These are phyloP conservation scores for Zizania latifolia DNA, from an alignment of 176 grass and related monocot species.

Conservation along the genomic window DNA sequence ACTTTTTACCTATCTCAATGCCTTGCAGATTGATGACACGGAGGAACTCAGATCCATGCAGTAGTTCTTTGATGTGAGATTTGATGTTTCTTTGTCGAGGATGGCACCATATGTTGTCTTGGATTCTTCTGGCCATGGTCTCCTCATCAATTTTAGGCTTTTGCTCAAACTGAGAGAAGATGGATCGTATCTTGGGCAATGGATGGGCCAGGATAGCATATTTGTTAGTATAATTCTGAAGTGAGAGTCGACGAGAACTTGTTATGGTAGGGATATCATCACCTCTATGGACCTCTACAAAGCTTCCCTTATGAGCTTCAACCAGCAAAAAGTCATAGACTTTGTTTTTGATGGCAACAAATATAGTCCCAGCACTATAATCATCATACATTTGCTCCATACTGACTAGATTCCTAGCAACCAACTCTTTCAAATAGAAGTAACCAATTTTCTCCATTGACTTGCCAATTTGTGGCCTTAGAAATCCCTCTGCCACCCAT, in stretches of 20 bases:
- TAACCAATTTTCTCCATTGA: slow-evolving; percentile 31
- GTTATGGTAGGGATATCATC: slow-evolving; percentile 16
- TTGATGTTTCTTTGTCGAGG: neutral
- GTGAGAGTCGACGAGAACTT: slow-evolving; percentile 26
- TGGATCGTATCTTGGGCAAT: slow-evolving; percentile 36
- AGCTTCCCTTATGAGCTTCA: slow-evolving; percentile 36
- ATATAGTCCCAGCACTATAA: neutral
- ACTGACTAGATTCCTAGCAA: slow-evolving; percentile 21
- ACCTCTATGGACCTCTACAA: slow-evolving; percentile 17
- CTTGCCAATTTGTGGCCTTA: slow-evolving; percentile 13
- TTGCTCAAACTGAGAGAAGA: slow-evolving; percentile 32
- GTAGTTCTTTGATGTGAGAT: neutral
- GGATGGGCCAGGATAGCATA: neutral
- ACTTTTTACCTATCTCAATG: neutral
- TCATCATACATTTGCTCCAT: neutral
- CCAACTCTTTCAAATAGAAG: slow-evolving; percentile 28
- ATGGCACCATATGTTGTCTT: neutral
- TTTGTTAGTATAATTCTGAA: slow-evolving; percentile 37
- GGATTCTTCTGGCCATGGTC: neutral
- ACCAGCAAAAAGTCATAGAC: slow-evolving; percentile 24
- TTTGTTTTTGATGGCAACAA: slow-evolving; percentile 28
- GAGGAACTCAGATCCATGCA: slow-evolving; percentile 14
- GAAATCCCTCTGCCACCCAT: slow-evolving; percentile 44
- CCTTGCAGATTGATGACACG: slow-evolving; percentile 21
- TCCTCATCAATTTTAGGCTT: neutral